Evolutionary conservation across 306 rosid species (phyloP).

Genomic region (Hippophae tibetana): DNA sequence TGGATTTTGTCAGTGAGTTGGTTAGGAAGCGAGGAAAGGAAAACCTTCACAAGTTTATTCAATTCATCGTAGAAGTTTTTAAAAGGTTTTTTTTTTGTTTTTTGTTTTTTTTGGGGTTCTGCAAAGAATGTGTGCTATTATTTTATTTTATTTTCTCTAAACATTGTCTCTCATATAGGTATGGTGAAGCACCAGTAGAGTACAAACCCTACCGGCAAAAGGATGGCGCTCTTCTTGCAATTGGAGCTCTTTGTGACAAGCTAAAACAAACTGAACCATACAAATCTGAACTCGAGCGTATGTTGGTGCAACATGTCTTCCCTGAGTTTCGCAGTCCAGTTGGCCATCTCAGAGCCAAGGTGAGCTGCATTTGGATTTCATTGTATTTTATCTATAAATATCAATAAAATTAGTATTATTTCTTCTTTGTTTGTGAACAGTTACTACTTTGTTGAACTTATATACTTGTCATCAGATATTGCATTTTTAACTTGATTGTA

Average conservation of each 20-base stretch:
- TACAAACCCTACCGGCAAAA: conserved; percentile 82
- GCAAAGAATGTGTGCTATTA: conserved; percentile 11
- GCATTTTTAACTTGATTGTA: conserved; percentile 5
- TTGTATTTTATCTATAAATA: not conserved
- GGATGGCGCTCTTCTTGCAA: conserved; percentile 97
- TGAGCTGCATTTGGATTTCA: conserved; percentile 19
- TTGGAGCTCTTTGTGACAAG: conserved; percentile 95
- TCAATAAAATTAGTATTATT: too few relatives aligned
- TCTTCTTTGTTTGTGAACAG: too few relatives aligned
- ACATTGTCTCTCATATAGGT: conserved; percentile 32
- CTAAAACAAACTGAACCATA: conserved; percentile 90
- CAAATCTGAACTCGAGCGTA: conserved; percentile 87
- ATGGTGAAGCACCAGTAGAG: conserved; percentile 67
- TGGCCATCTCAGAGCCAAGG: conserved; percentile 99
- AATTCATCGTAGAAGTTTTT: conserved; percentile 69
- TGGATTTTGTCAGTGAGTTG: conserved; percentile 95
- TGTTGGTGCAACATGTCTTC: conserved; percentile 96
- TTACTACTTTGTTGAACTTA: too few relatives aligned
- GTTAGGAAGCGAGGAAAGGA: conserved; percentile 92
- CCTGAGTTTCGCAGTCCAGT: conserved; percentile 87
- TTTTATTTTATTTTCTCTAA: not conserved
- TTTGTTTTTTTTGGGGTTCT: not conserved
- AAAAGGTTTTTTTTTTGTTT: conserved; percentile 44
- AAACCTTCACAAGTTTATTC: conserved; percentile 85
- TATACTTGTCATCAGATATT: too few relatives aligned